Conservation (phyloP, 495 filamentous ascomycete species). For the Podospora conica region DNA sequence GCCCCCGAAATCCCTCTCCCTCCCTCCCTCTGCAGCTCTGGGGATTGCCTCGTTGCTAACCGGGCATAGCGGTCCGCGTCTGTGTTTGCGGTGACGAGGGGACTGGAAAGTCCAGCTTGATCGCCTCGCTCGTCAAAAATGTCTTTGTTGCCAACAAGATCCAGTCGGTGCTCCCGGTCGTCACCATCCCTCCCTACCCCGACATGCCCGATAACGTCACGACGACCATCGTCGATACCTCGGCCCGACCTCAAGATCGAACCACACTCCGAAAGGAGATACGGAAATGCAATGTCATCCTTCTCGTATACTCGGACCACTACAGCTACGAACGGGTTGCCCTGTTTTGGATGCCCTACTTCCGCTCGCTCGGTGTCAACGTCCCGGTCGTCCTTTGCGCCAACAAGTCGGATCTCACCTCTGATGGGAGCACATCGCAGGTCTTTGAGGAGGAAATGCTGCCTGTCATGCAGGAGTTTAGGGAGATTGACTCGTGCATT, state of each 20-base stretch:
- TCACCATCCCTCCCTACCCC: constrained; percentile 83
- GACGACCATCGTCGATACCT: constrained; percentile 94
- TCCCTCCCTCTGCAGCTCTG: neutral
- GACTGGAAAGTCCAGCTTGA: constrained; percentile 63
- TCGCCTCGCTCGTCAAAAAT: constrained; percentile 83
- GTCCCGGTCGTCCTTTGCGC: constrained; percentile 96
- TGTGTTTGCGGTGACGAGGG: constrained; percentile 95
- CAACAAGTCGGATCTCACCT: constrained; percentile 85
- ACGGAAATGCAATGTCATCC: constrained; percentile 90
- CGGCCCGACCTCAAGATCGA: constrained; percentile 87
- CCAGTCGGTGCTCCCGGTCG: constrained; percentile 85
- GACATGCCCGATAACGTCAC: constrained; percentile 92
- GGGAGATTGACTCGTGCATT: constrained; percentile 97
- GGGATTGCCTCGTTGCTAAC: constrained; percentile 9
- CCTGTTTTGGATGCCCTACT: constrained; percentile 96
- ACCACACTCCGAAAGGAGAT: constrained; percentile 86
- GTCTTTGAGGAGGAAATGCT: constrained; percentile 96
- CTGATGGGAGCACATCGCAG: constrained; percentile 58
- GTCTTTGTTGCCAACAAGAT: constrained; percentile 91
- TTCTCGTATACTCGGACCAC: constrained; percentile 96
- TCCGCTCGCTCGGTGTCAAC: constrained; percentile 93
- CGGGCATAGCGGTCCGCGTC: constrained; percentile 62
- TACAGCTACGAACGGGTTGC: constrained; percentile 98
- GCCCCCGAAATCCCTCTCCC: neutral
- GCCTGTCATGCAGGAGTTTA: constrained; percentile 96